Evolutionary conservation across 1,284 basidiomycete species (phyloP).

Genomic region (Marasmius sp.): DNA sequence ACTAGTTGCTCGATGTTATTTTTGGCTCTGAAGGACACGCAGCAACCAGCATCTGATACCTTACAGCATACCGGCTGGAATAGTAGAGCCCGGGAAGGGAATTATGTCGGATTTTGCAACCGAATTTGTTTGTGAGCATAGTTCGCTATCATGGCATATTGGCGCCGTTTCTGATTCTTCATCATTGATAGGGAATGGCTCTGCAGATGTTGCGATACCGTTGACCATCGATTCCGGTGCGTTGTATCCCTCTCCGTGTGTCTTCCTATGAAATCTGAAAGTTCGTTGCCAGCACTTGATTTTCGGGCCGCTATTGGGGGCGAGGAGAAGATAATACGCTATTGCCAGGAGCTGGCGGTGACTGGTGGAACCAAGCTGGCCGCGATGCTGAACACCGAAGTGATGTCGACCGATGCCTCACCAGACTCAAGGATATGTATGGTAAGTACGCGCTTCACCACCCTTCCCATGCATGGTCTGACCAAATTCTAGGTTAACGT

Average conservation of each 20-base stretch:
- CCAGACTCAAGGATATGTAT: background rate
- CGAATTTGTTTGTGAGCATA: background rate
- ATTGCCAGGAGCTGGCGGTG: background rate
- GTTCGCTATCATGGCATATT: background rate
- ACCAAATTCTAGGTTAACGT: background rate
- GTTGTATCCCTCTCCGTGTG: conserved; percentile 7
- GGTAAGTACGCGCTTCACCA: background rate
- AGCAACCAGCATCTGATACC: conserved; percentile 77
- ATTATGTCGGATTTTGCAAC: background rate
- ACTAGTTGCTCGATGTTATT: background rate
- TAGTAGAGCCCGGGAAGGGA: background rate
- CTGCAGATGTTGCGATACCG: background rate
- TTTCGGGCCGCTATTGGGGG: background rate
- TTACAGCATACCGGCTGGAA: background rate
- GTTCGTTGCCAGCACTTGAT: background rate
- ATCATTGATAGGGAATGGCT: background rate
- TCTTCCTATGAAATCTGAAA: background rate
- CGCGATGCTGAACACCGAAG: background rate
- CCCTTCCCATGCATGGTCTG: background rate
- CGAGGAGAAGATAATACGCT: background rate
- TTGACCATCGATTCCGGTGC: conserved; percentile 25
- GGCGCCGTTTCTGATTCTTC: background rate
- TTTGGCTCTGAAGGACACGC: background rate
- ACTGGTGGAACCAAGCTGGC: background rate
- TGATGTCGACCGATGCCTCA: background rate